Conservation (phyloP, 257 asterid species). For the Handroanthus guayacan region DNA sequence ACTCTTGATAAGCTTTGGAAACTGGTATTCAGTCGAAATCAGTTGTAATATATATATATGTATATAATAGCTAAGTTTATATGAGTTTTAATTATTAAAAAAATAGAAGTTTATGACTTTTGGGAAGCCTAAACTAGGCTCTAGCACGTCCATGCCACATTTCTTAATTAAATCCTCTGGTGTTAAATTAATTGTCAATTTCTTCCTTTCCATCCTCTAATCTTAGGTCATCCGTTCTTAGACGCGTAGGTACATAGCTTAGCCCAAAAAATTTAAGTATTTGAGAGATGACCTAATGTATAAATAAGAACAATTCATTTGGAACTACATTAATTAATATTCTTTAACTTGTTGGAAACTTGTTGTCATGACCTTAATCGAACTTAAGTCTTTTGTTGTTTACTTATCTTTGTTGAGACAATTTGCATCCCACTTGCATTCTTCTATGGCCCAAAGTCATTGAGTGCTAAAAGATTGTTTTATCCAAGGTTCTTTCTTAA, state of each 20-base stretch:
- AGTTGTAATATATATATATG: neutral
- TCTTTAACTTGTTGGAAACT: conserved; percentile 31
- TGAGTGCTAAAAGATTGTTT: conserved; percentile 39
- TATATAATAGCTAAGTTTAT: neutral
- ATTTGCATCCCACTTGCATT: conserved; percentile 44
- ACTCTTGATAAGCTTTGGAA: neutral
- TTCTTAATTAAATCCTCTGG: neutral
- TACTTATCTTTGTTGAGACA: conserved; percentile 29
- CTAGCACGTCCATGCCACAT: neutral
- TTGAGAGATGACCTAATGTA: conserved; percentile 35
- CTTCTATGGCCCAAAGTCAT: conserved; percentile 41
- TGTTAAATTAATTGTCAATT: neutral
- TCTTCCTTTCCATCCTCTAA: conserved; percentile 28
- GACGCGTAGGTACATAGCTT: conserved; percentile 19
- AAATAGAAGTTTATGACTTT: neutral
- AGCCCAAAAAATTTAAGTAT: conserved; percentile 1
- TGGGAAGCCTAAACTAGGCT: conserved; percentile 11
- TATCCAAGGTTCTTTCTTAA: conserved; percentile 44
- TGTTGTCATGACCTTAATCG: conserved; percentile 48
- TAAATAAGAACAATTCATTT: conserved; percentile 19
- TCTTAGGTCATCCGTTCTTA: conserved; percentile 52
- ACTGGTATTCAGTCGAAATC: neutral
- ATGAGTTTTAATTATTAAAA: too few relatives aligned
- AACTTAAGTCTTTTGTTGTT: conserved; percentile 17
- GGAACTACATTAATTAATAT: conserved; percentile 22